Conservation (phyloP, 2,329 filamentous ascomycete species). For the Clonostachys rhizophaga region DNA sequence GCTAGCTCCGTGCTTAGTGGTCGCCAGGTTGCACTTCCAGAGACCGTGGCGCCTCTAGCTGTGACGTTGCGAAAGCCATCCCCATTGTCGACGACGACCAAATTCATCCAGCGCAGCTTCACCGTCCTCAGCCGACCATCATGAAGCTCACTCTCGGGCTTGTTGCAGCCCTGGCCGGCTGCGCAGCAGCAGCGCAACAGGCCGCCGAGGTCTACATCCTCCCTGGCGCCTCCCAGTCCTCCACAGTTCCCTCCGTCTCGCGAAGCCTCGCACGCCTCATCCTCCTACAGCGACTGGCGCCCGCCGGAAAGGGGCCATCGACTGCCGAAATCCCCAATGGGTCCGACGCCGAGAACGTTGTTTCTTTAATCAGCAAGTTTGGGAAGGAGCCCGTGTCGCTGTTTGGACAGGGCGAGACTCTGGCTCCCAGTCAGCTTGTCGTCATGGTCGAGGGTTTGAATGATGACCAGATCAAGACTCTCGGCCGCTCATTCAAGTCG, state of each 20-base stretch:
- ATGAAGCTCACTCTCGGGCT: conserved; percentile 38
- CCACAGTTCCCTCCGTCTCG: conserved; percentile 35
- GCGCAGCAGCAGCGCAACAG: conserved; percentile 29
- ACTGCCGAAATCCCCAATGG: conserved; percentile 38
- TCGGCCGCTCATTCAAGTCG: conserved; percentile 26
- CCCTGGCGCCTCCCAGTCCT: conserved; percentile 12
- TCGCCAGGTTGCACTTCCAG: too few relatives aligned
- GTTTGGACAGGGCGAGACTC: conserved; percentile 32
- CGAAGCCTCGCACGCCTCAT: conserved; percentile 53
- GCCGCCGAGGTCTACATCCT: conserved; percentile 52
- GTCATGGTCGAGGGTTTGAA: conserved; percentile 55
- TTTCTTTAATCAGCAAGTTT: conserved; percentile 56
- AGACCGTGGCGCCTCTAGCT: not conserved
- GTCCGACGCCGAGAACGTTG: conserved; percentile 36
- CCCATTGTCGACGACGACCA: not conserved
- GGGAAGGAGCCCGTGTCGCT: conserved; percentile 47
- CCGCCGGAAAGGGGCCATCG: conserved; percentile 39
- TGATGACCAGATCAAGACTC: conserved; percentile 35
- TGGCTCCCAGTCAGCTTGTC: conserved; percentile 47
- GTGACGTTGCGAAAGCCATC: conserved; percentile 3
- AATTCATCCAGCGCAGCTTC: conserved; percentile 22
- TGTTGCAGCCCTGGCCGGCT: conserved; percentile 28
- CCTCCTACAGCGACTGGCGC: conserved; percentile 50
- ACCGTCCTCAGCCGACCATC: conserved; percentile 18
- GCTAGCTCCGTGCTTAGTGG: not conserved